Evolutionary conservation across 371 early-diverging fungal species (phyloP), one percentile per base, ranked within the genome.

Genomic region (Chytridium lagenaria): DNA sequence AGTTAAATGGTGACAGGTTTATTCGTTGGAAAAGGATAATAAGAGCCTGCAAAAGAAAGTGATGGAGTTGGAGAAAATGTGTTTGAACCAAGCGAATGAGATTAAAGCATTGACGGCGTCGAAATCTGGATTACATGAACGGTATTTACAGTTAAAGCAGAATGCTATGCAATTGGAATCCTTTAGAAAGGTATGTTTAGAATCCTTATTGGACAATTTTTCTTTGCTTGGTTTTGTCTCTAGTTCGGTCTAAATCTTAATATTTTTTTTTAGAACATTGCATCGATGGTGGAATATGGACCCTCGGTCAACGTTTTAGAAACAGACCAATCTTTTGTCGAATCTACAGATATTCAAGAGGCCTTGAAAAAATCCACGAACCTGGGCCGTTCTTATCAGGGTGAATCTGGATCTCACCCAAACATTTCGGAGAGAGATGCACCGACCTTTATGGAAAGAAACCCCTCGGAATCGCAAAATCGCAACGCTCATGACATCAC

Each of bases 201-300:
- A 5, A 55, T 1, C 30, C 16, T n/a, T 28, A 31, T 50, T 30
- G 50, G 26, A 15, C 44, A 44, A 44, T 44, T 7, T 44, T 44
- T 19, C 19, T 19, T n/a, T n/a, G 16, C 23, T 26, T 26, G 5
- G 7, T 23, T 15, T 64, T 40, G 36, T 12, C 49, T 44, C 12
- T 36, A 59, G 0, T 34, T 44, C 36, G 10, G 26, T 19, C 3
- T 44, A 5, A 36, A 40, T 50, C 10, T 12, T 28, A 30, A 19
- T 26, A 23, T 22, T 44, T 7, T 71, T 44, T 34, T 38, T 5
- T 50, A 72, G 82, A 80, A 78, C 30, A 82, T 82, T 57, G 79
- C 76, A 3, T 75, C 63, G 28, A 83, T 83, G 83, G 83, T 83
- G 31, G 83, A 83, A 69, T 69, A 50, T 49, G 77, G 74, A 23